Conservation (phyloP, 805 yeast species). For the Cyberlindnera amylophila region DNA sequence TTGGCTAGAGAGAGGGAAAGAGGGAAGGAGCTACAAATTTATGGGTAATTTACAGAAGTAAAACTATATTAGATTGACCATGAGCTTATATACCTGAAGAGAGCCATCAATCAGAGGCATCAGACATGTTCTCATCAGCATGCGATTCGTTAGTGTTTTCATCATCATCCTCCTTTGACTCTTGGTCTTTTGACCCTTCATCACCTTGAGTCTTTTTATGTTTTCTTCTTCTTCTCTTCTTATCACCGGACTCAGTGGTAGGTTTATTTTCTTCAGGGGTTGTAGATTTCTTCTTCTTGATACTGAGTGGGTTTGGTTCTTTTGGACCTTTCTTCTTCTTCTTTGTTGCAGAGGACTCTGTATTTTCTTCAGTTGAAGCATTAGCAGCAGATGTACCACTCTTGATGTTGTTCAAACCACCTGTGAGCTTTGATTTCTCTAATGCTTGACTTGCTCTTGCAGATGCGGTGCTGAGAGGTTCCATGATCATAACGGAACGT, state of each 20-base stretch:
- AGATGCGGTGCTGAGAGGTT: slow-evolving; percentile 80
- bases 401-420: slow-evolving; percentile 65
- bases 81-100: not conserved
- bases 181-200: not conserved
- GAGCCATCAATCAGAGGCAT: not conserved
- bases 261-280: slow-evolving; percentile 10
- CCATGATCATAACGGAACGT: slow-evolving; percentile 93
- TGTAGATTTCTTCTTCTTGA: slow-evolving; percentile 62
- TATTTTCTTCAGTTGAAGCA: slow-evolving; percentile 17
- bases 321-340: slow-evolving; percentile 66
- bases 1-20: no score
- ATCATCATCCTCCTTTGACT: not conserved
- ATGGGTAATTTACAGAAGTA: no score
- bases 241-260: slow-evolving; percentile 7
- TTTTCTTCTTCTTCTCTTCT: slow-evolving; percentile 23
- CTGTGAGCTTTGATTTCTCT: slow-evolving; percentile 66
- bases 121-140: not conserved
- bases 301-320: slow-evolving; percentile 87
- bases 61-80: no score
- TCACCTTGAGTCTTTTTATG: slow-evolving; percentile 11
- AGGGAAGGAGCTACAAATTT: no score
- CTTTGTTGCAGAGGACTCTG: slow-evolving; percentile 8
- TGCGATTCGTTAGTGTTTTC: not conserved
- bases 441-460: slow-evolving; percentile 41
- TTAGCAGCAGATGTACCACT: slow-evolving; percentile 25